Base-by-base conservation (phyloP, 2,329 filamentous ascomycete species). In the Bisporella sp. region DNA sequence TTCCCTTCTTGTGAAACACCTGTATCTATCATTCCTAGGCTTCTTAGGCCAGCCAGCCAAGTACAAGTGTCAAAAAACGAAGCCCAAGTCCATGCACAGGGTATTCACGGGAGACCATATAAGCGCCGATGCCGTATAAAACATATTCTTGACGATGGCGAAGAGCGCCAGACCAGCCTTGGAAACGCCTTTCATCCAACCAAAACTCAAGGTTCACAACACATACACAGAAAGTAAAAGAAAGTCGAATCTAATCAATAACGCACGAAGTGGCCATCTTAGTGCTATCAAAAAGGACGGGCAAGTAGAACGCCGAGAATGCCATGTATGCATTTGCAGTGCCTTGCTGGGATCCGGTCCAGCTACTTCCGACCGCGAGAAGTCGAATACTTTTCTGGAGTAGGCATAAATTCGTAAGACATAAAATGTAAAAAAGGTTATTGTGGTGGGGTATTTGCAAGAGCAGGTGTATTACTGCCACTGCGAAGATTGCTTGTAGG, bases 381-480 rank as follows among this genome's bases (percentile, higher is more conserved):
- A 42, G n/a, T 7, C 13, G 40, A 12, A 28, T 42, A n/a, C 13
- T 42, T 28, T 42, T 42, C 21, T 21, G 21, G 21, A 21, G 6
- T 42, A 28, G 40, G 40, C n/a, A 13, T 42, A 42, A 13, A 13
- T 42, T 21, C n/a, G 8, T 42, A 42, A 28, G 40, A 12, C 13
- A 11, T 39, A 42, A 12, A 28, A 42, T 11, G 6, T 7, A 42
- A 8, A 42, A 28, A 12, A 13, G 8, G 6, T 60, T 49, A 63
- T 46, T 57, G 54, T n/a, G 62, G 62, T 41, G 63, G 62, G 31
- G 63, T 64, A 49, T 59, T 64, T 5, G 58, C 55, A 37, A 64
- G 54, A 5, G 62, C 65, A 4, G 64, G 64, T 33, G 63, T 65
- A 3, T 60, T 62, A 21, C 62, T 61, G 47, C 62, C 60, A 41